phyloP scores from a whole-genome alignment of 495 filamentous ascomycete species.

The Hypoxylon crocopeplum region DNA sequence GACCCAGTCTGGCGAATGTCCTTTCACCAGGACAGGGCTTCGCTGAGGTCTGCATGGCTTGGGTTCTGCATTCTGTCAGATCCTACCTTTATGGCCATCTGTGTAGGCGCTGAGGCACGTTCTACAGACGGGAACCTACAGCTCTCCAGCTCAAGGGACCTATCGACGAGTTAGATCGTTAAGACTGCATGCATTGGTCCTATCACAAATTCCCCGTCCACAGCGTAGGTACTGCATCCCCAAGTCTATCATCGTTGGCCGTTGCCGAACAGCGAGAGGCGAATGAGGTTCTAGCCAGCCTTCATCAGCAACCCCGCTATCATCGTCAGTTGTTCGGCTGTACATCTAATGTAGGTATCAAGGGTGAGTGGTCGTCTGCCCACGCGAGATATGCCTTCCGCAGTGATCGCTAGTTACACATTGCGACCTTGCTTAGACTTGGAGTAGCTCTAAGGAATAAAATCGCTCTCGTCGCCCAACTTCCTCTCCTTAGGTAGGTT shows the following conservation, averaged over 20 bases:
- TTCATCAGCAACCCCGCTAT: conserved; percentile 32
- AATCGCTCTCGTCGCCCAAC: conserved; percentile 32
- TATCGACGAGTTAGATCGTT: conserved; percentile 20
- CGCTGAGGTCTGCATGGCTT: conserved; percentile 10
- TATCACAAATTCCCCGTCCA: conserved; percentile 34
- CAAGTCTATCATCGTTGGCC: conserved; percentile 31
- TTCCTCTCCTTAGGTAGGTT: conserved; percentile 14
- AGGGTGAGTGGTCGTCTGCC: conserved; percentile 25
- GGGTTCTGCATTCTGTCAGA: conserved; percentile 22
- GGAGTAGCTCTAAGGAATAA: conserved; percentile 25
- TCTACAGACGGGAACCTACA: conserved; percentile 30
- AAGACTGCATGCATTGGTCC: conserved; percentile 17
- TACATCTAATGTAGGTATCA: conserved; percentile 16
- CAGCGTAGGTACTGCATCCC: conserved; percentile 27
- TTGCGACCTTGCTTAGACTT: conserved; percentile 23
- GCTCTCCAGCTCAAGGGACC: conserved; percentile 8
- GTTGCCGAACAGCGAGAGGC: conserved; percentile 18
- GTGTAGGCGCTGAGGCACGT: conserved; percentile 17
- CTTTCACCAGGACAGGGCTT: conserved; percentile 1
- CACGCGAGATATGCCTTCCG: conserved; percentile 27
- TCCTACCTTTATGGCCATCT: conserved; percentile 17
- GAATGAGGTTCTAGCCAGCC: conserved; percentile 19
- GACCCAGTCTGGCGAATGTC: conserved; percentile 4
- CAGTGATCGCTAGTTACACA: conserved; percentile 36
- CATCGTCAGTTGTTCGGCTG: conserved; percentile 27